Conservation (phyloP, 2,329 filamentous ascomycete genomes). For the Didymella sp. region DNA sequence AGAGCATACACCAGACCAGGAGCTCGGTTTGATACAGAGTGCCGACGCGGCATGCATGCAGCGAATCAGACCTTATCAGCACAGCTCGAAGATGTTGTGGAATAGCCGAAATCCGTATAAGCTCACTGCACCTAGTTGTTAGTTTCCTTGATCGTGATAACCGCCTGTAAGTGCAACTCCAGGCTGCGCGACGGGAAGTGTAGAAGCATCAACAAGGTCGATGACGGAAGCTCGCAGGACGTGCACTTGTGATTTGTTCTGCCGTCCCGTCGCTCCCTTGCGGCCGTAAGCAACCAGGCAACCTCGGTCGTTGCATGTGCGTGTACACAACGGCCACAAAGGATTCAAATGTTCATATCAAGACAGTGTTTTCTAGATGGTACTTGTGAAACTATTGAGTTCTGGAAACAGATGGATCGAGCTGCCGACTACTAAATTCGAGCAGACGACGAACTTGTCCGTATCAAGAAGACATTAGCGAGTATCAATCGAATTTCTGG, state of each 20-base stretch:
- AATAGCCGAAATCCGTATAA: too few relatives aligned
- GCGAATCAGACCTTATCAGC: too few relatives aligned
- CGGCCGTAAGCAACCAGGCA: conserved; percentile 11
- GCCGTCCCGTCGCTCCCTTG: neutral
- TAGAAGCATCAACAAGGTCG: neutral
- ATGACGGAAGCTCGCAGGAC: neutral
- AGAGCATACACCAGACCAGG: too few relatives aligned
- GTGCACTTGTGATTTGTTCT: neutral
- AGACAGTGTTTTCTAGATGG: neutral
- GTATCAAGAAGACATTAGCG: conserved; percentile 21
- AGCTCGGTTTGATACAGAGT: too few relatives aligned
- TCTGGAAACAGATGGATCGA: neutral
- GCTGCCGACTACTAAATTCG: neutral
- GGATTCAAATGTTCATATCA: neutral
- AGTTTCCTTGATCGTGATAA: too few relatives aligned
- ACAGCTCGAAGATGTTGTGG: too few relatives aligned
- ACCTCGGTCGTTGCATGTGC: neutral
- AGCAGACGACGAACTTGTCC: conserved; percentile 20
- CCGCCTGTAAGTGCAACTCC: too few relatives aligned
- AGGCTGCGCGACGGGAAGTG: neutral
- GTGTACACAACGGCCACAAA: neutral
- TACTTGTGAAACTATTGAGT: neutral
- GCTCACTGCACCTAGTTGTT: too few relatives aligned
- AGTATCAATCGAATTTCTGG: neutral
- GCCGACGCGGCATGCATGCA: neutral